Percentiles rank a stretch among this genome's conserved stretches.
phyloP scores from a whole-genome alignment of 2,329 filamentous ascomycete genomes.

The Cladophialophora carrionii region DNA sequence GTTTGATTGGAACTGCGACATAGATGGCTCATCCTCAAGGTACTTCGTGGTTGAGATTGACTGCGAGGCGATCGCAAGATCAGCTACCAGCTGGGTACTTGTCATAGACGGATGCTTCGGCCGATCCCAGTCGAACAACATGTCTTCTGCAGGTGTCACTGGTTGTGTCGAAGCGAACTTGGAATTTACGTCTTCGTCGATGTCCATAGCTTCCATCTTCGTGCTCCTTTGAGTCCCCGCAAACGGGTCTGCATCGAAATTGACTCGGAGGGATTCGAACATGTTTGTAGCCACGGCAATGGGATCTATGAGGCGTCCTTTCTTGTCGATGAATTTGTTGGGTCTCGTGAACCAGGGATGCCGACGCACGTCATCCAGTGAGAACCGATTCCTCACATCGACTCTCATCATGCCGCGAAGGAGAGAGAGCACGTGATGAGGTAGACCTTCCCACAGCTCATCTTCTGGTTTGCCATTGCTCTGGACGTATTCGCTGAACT shows the following conservation, averaged over 20 bases:
- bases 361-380: constrained; percentile 80
- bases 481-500: constrained; percentile 84
- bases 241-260: constrained; percentile 72
- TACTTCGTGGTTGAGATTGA: constrained; percentile 47
- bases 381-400: constrained; percentile 74
- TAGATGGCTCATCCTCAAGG: constrained; percentile 81
- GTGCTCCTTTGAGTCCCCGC: constrained; percentile 47
- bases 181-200: constrained; percentile 59
- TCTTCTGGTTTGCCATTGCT: constrained; percentile 81
- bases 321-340: constrained; percentile 74
- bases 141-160: constrained; percentile 73
- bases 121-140: constrained; percentile 85
- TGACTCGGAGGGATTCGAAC: constrained; percentile 87
- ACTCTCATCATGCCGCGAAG: constrained; percentile 92
- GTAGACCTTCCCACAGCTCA: constrained; percentile 80
- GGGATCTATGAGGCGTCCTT: constrained; percentile 77
- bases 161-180: constrained; percentile 82
- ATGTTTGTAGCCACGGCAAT: constrained; percentile 89
- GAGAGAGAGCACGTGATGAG: constrained; percentile 73
- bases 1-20: constrained; percentile 78
- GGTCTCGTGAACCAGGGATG: constrained; percentile 92
- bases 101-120: constrained; percentile 60
- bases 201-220: constrained; percentile 67
- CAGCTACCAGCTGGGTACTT: constrained; percentile 33
- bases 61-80: constrained; percentile 49